Evolutionary conservation across 768 basidiomycete species (phyloP), one percentile per base, ranked within the genome.

Genomic region (Mycena sanguinolenta): DNA sequence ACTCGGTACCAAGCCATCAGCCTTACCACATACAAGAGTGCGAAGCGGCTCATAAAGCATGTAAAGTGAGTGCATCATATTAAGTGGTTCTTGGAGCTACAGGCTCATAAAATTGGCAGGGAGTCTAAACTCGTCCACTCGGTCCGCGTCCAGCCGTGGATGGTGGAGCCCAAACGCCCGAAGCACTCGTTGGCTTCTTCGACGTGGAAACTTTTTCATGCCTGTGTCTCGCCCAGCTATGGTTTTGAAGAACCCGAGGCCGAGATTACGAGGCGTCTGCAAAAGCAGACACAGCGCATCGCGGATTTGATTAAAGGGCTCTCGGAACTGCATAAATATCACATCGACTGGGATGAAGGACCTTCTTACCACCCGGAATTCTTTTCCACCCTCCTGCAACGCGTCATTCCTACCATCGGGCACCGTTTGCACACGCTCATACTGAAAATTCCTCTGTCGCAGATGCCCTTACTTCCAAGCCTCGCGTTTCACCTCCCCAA

Each of bases 71-170:
- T 78, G 23, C 30, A 66, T 16, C 28, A 39, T 34, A n/a, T 38
- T 65, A 23, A 19, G 25, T 25, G 3, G 57, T 58, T 50, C 10
- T 19, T 34, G 23, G 27, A 57, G 46, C 66, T 27, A 12, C 39
- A 7, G 6, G 39, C 42, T 50, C 57, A 42, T 46, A 61, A 38
- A 25, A 44, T 62, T 39, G 9, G 16, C 13, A 81, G 80, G 52
- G 73, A 81, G 27, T 73, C 78, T 17, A 58, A 67, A 8, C 71
- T 79, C 39, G 84, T 85, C 25, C 81, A 77, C 46, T 73, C 78
- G 34, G 75, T 86, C 65, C 75, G 69, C 27, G 78, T 87, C 38
- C 73, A 78, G 53, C 85, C 86, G 28, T 86, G 85, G 86, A 74
- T 80, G 27, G 79, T 86, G 17, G 77, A 80, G 78, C 1, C 77